These are phyloP conservation scores for Pelargonium australe DNA, from an alignment of 441 rosid genomes.

Conservation along the genomic window DNA sequence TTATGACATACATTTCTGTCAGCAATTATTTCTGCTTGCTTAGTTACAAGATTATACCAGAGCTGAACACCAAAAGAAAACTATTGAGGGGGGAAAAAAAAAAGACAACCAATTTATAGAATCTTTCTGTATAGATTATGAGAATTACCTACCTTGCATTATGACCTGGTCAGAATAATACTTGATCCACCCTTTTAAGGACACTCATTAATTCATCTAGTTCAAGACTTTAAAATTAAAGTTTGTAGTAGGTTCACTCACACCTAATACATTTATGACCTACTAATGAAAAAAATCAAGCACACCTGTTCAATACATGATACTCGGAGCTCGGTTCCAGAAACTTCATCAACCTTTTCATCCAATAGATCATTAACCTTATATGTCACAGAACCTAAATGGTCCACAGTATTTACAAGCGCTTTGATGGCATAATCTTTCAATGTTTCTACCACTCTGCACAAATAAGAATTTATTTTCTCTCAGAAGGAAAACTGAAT, in stretches of 20 bases:
- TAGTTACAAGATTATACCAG: background rate
- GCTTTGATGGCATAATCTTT: conserved; percentile 92
- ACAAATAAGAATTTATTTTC: conserved; percentile 4
- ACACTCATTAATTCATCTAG: background rate
- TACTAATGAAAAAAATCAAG: background rate
- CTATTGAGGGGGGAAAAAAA: background rate
- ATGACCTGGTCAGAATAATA: background rate
- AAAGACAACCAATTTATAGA: background rate
- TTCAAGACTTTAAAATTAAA: background rate
- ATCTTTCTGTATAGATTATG: background rate
- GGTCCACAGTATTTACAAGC: conserved; percentile 88
- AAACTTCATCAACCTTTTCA: conserved; percentile 76
- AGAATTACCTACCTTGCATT: conserved; percentile 2
- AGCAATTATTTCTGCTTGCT: background rate
- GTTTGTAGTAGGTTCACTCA: conserved; percentile 1
- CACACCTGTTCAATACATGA: conserved; percentile 84
- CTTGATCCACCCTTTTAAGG: background rate
- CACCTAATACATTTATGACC: background rate
- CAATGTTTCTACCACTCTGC: conserved; percentile 86
- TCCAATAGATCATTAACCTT: conserved; percentile 79
- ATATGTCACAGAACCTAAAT: conserved; percentile 83
- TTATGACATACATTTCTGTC: background rate
- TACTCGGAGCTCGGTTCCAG: conserved; percentile 63
- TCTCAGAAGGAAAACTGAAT: background rate
- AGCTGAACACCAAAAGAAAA: background rate